Conservation (phyloP, 1,139 yeast genomes). For the Diutina scorzettiae region DNA sequence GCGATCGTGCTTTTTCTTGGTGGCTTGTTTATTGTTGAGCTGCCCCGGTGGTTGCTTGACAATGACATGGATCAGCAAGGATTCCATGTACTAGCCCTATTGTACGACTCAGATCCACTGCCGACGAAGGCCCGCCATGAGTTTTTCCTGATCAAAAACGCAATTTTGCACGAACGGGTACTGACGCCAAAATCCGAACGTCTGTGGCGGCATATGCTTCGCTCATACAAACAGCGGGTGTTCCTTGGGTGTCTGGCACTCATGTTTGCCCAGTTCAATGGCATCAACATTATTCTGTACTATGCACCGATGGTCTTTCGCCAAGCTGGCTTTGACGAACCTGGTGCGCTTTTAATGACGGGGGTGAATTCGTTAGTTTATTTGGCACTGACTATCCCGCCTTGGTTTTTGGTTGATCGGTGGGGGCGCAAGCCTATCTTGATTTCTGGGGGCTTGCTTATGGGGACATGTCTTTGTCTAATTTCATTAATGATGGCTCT, state of each 20-base stretch:
- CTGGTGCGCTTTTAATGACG: slow-evolving; percentile 40
- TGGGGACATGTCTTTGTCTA: slow-evolving; percentile 31
- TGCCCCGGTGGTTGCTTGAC: slow-evolving; percentile 44
- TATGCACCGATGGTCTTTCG: slow-evolving; percentile 46
- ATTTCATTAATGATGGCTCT: slow-evolving; percentile 31
- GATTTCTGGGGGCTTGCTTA: slow-evolving; percentile 34
- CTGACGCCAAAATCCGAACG: slow-evolving; percentile 30
- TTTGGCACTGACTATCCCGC: slow-evolving; percentile 35
- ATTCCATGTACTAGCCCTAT: slow-evolving; percentile 66
- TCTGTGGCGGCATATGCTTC: slow-evolving; percentile 34
- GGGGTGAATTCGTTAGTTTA: slow-evolving; percentile 41
- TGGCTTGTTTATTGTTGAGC: slow-evolving; percentile 42
- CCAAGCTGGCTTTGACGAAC: slow-evolving; percentile 39
- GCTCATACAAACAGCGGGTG: slow-evolving; percentile 25
- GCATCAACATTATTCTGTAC: slow-evolving; percentile 42
- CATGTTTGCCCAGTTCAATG: slow-evolving; percentile 45
- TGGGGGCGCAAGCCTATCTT: slow-evolving; percentile 46
- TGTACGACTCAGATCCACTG: slow-evolving; percentile 45
- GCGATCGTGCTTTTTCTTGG: slow-evolving; percentile 36
- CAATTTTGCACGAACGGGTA: slow-evolving; percentile 20
- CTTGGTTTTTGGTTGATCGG: slow-evolving; percentile 43
- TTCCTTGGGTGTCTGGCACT: slow-evolving; percentile 39
- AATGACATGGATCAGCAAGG: slow-evolving; percentile 40
- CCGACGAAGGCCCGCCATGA: slow-evolving; percentile 48
- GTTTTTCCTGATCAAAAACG: slow-evolving; percentile 11